A percentile compares a stretch with the other conserved stretches of the same genome.
Evolutionary conservation across 1,139 yeast genomes (phyloP).

Genomic region (Hemisphaericaspora xylanilytica): DNA sequence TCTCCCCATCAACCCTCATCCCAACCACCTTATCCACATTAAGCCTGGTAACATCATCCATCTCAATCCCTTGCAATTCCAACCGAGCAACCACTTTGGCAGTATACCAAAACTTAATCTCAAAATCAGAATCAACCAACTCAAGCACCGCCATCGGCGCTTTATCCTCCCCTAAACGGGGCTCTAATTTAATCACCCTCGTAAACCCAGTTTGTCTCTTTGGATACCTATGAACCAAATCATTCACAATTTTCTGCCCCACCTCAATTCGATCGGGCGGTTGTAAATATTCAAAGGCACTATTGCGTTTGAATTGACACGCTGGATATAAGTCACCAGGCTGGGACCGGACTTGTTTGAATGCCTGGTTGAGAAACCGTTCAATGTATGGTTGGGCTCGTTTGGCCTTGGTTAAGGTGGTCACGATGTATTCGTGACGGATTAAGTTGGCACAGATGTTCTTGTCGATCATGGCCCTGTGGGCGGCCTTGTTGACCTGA

Average conservation of each 20-base stretch:
- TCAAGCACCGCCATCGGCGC: constrained; percentile 91
- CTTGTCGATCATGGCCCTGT: constrained; percentile 46
- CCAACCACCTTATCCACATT: constrained; percentile 54
- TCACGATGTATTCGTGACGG: constrained; percentile 46
- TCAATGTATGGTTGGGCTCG: constrained; percentile 47
- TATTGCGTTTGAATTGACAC: constrained; percentile 21
- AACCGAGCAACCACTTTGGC: constrained; percentile 82
- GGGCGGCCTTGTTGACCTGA: constrained; percentile 46
- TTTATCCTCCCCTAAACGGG: constrained; percentile 79
- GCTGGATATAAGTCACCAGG: constrained; percentile 17
- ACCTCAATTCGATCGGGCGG: constrained; percentile 39
- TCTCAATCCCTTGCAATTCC: constrained; percentile 60
- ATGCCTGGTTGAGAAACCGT: constrained; percentile 28
- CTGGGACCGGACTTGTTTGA: constrained; percentile 20
- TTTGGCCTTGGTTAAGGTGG: constrained; percentile 47
- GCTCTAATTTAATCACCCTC: constrained; percentile 78
- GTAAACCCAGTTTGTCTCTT: constrained; percentile 80
- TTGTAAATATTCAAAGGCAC: constrained; percentile 36
- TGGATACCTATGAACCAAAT: constrained; percentile 61
- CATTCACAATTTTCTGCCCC: constrained; percentile 61
- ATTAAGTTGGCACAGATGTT: constrained; percentile 46
- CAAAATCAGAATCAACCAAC: constrained; percentile 72
- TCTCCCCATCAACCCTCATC: constrained; percentile 49
- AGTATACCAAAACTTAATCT: constrained; percentile 71
- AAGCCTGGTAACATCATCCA: constrained; percentile 58